Evolutionary conservation across 2,329 filamentous ascomycete genomes (phyloP).

Genomic region (Pseudocercospora musae): DNA sequence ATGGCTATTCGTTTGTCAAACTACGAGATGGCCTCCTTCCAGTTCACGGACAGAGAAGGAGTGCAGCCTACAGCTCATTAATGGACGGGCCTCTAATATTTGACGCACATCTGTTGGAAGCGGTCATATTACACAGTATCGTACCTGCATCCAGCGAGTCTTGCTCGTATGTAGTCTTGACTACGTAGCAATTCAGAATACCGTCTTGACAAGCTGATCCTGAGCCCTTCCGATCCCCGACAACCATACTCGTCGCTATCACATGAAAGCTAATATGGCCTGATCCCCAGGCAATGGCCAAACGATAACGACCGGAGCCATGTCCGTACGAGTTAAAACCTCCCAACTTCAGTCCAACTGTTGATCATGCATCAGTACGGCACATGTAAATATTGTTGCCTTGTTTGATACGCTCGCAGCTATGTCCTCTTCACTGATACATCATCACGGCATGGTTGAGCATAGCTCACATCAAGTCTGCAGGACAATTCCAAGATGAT

Average conservation of each 20-base stretch:
- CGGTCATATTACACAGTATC: neutral
- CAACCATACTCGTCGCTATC: neutral
- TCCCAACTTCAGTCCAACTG: neutral
- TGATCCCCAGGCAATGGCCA: neutral
- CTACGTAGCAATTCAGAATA: neutral
- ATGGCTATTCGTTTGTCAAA: neutral
- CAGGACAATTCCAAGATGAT: conserved; percentile 15
- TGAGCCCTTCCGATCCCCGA: neutral
- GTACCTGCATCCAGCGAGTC: neutral
- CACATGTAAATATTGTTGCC: neutral
- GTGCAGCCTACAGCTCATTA: neutral
- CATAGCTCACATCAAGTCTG: neutral
- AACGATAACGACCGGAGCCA: neutral
- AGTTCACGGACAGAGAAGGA: too few species aligned
- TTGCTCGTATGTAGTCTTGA: neutral
- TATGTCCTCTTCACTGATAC: neutral
- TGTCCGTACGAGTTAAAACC: neutral
- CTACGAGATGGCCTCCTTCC: neutral
- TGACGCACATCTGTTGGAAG: neutral
- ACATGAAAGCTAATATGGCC: neutral
- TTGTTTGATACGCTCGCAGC: too few species aligned
- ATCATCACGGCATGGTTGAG: neutral
- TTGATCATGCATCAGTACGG: neutral
- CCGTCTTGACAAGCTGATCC: neutral
- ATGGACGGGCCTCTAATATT: neutral